These are phyloP conservation scores for Byssoonygena ceratinophila DNA, from an alignment of 2,329 filamentous ascomycete species.

Conservation along the genomic window DNA sequence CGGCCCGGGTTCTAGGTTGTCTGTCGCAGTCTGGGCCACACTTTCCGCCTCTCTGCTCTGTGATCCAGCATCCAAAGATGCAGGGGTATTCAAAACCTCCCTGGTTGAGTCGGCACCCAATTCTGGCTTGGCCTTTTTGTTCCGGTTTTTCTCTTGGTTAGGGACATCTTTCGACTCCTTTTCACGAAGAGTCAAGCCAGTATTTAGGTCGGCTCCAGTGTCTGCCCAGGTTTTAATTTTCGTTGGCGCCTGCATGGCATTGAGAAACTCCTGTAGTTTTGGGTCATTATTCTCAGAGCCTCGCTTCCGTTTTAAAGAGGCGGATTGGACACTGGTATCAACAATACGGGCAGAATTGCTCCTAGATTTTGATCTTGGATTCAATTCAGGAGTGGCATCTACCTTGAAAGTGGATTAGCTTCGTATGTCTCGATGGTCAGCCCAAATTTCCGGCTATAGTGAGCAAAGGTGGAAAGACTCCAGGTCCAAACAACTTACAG, in stretches of 20 bases:
- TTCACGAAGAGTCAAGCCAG: constrained; percentile 12
- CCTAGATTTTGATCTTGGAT: constrained; percentile 19
- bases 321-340: constrained; percentile 17
- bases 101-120: constrained; percentile 37
- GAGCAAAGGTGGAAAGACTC: background rate
- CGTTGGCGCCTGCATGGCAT: constrained; percentile 62
- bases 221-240: constrained; percentile 55
- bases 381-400: constrained; percentile 28
- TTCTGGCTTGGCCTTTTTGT: constrained; percentile 5
- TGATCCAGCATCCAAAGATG: background rate
- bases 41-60: background rate
- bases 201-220: constrained; percentile 34
- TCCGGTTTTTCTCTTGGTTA: background rate
- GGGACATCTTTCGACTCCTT: background rate
- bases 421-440: constrained; percentile 26
- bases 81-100: background rate
- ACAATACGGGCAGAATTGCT: constrained; percentile 15
- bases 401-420: constrained; percentile 35
- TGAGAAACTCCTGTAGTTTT: constrained; percentile 76
- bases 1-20: constrained; percentile 21
- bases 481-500: constrained; percentile 46
- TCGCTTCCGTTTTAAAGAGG: constrained; percentile 34
- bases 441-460: background rate
- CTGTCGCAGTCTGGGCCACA: constrained; percentile 14
- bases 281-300: constrained; percentile 55